These are phyloP conservation scores for Apiospora hydei DNA, from an alignment of 2,329 filamentous ascomycete species.

Conservation along the genomic window DNA sequence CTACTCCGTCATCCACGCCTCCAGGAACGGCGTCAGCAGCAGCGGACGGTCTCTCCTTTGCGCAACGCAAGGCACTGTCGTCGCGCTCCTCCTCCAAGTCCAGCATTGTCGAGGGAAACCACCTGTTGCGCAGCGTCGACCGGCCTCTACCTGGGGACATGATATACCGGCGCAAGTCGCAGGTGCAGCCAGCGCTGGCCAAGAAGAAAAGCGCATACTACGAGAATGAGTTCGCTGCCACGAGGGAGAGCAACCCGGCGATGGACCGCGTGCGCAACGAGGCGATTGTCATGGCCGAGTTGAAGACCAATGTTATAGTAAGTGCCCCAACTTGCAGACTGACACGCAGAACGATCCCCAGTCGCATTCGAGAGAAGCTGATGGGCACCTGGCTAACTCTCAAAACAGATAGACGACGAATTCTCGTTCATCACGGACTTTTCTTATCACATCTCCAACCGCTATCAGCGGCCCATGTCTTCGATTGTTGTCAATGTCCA, in stretches of 20 bases:
- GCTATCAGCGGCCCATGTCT: conserved; percentile 77
- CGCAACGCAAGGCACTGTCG: conserved; percentile 42
- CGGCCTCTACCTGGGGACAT: conserved; percentile 49
- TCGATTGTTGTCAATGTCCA: conserved; percentile 79
- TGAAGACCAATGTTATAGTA: conserved; percentile 71
- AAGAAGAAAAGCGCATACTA: conserved; percentile 53
- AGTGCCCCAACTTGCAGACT: conserved; percentile 35
- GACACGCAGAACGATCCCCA: background rate
- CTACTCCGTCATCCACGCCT: conserved; percentile 30
- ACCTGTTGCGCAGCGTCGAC: conserved; percentile 48
- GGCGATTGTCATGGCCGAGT: conserved; percentile 67
- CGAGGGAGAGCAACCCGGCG: conserved; percentile 42
- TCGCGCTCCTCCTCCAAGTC: conserved; percentile 33
- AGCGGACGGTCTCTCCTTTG: conserved; percentile 37
- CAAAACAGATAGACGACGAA: conserved; percentile 72
- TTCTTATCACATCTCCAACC: conserved; percentile 73
- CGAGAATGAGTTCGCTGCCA: conserved; percentile 51
- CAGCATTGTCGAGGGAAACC: conserved; percentile 44
- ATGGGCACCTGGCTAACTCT: background rate
- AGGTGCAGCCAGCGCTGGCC: conserved; percentile 42
- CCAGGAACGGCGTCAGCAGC: conserved; percentile 9
- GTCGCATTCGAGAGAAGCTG: background rate
- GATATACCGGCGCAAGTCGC: conserved; percentile 40
- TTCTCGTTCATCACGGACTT: conserved; percentile 77
- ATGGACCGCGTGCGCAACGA: conserved; percentile 59